Percentiles rank a stretch among this genome's conserved stretches.
phyloP scores from a whole-genome alignment of 1,284 basidiomycete species.

The Melampsora americana region DNA sequence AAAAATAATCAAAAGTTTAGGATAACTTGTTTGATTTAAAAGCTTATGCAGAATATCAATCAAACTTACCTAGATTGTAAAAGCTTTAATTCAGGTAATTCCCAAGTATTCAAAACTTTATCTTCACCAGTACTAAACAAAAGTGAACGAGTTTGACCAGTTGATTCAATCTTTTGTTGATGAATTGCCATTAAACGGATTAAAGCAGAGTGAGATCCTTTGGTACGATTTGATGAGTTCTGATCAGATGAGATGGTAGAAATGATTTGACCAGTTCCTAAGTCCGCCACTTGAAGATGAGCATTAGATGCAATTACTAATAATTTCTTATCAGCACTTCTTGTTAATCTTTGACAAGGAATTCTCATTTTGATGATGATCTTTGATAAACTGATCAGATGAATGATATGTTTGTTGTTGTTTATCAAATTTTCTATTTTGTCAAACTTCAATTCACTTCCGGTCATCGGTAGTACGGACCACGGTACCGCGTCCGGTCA shows the following conservation, averaged over 20 bases:
- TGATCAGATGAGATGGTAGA: background rate
- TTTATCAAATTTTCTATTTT: no score
- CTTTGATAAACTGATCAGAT: no score
- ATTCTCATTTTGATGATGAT: background rate
- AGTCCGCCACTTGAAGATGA: background rate
- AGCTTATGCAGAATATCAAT: background rate
- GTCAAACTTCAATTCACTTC: no score
- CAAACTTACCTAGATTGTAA: conserved; percentile 28
- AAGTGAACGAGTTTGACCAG: background rate
- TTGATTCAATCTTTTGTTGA: conserved; percentile 6
- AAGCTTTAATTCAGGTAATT: conserved; percentile 23
- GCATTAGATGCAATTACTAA: background rate
- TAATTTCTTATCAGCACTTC: conserved; percentile 6
- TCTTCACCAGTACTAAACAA: conserved; percentile 39
- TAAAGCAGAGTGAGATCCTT: conserved; percentile 15
- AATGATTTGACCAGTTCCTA: background rate
- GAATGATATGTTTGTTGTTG: no score
- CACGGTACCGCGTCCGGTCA: no score
- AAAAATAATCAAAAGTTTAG: background rate
- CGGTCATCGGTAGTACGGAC: no score
- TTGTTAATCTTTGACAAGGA: conserved; percentile 6
- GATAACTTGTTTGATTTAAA: background rate
- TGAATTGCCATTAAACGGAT: conserved; percentile 39
- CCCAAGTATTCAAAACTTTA: conserved; percentile 40
- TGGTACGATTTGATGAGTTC: background rate